Evolutionary conservation across 164 flowering plant genomes (phyloP).

Genomic region (Tinospora cordifolia): DNA sequence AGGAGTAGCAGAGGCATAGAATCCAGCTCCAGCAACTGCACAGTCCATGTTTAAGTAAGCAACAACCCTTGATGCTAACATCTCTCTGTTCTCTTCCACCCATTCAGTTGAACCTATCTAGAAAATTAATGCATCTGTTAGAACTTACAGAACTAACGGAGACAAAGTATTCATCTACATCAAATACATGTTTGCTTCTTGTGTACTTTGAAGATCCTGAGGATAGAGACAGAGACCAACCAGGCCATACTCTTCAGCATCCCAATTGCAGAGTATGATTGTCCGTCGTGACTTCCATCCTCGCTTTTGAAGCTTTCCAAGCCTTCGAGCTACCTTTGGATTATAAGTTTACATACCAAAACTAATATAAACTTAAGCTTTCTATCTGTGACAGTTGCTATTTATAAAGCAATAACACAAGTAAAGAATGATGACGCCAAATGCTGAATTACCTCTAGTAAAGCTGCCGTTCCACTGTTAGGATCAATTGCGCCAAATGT

Average conservation of each 20-base stretch:
- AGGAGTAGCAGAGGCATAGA: conserved; percentile 65
- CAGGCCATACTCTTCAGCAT: conserved; percentile 84
- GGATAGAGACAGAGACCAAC: conserved; percentile 27
- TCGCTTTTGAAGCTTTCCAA: conserved; percentile 44
- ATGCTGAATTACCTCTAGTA: too few species aligned
- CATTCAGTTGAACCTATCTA: conserved; percentile 80
- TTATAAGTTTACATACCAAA: background rate
- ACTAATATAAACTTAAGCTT: background rate
- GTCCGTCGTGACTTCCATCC: conserved; percentile 74
- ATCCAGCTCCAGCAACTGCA: conserved; percentile 57
- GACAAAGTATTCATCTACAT: background rate
- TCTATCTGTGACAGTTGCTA: too few species aligned
- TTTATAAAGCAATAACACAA: too few species aligned
- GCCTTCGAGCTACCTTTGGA: conserved; percentile 53
- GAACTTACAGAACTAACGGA: background rate
- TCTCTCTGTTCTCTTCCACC: conserved; percentile 77
- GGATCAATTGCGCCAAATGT: conserved; percentile 85
- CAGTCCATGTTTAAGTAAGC: conserved; percentile 68
- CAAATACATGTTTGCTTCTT: too few species aligned
- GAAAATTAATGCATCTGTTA: background rate
- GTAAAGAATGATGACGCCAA: conserved; percentile 37
- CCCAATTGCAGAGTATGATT: conserved; percentile 75
- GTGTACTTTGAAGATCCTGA: too few species aligned
- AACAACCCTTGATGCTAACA: conserved; percentile 52
- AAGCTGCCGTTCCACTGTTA: conserved; percentile 72